Percentiles rank a stretch among this genome's conserved stretches.
phyloP scores from a whole-genome alignment of 225 moss, liverwort and hornwort species.

The Marchantia paleacea region DNA sequence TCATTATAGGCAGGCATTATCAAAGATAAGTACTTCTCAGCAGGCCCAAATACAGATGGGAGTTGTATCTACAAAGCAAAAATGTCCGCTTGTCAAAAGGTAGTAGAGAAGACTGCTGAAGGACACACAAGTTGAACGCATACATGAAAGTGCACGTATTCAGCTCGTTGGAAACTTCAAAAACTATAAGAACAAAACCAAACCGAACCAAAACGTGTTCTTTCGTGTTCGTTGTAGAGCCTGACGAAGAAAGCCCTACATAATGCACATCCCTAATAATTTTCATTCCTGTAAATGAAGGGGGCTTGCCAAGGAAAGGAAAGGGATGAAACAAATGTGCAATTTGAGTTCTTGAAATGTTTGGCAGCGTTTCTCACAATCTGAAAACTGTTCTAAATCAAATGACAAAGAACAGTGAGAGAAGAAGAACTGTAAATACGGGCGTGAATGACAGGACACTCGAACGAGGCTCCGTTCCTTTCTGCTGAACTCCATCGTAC shows the following conservation, averaged over 20 bases:
- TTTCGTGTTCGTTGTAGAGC: no score
- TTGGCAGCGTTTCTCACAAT: not conserved
- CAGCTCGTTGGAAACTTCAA: no score
- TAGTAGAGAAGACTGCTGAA: no score
- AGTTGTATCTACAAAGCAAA: slow-evolving; percentile 52
- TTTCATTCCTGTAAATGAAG: no score
- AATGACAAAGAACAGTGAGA: no score
- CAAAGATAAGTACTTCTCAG: slow-evolving; percentile 83
- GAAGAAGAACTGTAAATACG: not conserved
- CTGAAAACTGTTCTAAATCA: not conserved
- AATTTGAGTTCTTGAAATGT: not conserved
- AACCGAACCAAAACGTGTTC: no score
- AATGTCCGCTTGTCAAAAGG: not conserved
- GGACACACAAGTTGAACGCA: no score
- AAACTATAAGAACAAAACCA: no score
- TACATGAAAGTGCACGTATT: no score
- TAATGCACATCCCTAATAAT: no score
- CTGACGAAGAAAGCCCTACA: no score
- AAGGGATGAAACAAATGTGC: not conserved
- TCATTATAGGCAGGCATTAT: slow-evolving; percentile 95
- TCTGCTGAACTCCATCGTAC: not conserved
- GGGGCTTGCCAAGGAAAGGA: not conserved
- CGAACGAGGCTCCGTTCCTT: not conserved
- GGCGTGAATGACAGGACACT: no score
- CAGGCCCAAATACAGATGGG: slow-evolving; percentile 77